Conservation (phyloP, 306 rosid genomes). For the Cercis canadensis region DNA sequence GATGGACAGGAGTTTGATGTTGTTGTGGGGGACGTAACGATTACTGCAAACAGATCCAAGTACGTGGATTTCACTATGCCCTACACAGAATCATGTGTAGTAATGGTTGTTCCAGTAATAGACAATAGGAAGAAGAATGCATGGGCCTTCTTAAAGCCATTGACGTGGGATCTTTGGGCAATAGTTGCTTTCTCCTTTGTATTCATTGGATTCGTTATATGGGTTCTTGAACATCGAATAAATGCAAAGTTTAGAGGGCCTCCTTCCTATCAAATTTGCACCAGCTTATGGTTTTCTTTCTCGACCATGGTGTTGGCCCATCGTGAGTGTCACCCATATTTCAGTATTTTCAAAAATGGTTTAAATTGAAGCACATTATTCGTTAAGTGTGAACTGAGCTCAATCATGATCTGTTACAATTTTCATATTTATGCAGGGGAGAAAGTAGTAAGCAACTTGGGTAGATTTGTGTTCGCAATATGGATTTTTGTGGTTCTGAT, state of each 20-base stretch:
- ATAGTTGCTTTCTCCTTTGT: slow-evolving; percentile 39
- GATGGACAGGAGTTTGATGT: too few relatives aligned
- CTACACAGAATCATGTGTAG: slow-evolving; percentile 64
- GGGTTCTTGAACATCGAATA: slow-evolving; percentile 53
- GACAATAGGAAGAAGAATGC: slow-evolving; percentile 44
- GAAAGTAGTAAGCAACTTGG: too few relatives aligned
- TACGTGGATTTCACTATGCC: slow-evolving; percentile 58
- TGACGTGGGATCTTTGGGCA: slow-evolving; percentile 59
- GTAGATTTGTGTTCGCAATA: too few relatives aligned
- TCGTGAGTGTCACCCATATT: slow-evolving; percentile 24
- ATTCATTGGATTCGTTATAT: slow-evolving; percentile 45
- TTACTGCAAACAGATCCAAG: slow-evolving; percentile 31
- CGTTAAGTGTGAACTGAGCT: too few relatives aligned
- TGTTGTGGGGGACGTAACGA: too few relatives aligned
- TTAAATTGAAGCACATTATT: too few relatives aligned
- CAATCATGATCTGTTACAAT: background rate
- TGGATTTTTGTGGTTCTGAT: too few relatives aligned
- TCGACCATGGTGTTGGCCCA: slow-evolving; percentile 51
- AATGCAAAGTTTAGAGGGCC: slow-evolving; percentile 47
- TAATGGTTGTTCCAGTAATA: slow-evolving; percentile 63
- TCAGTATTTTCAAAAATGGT: background rate
- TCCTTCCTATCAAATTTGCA: slow-evolving; percentile 39
- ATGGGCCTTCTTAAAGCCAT: slow-evolving; percentile 73
- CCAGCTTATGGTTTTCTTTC: slow-evolving; percentile 53
- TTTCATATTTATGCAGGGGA: too few relatives aligned